Percentiles rank a stretch among this genome's conserved stretches.
Conservation (phyloP, 208 protist genomes). For the Acanthamoeba sp. region DNA sequence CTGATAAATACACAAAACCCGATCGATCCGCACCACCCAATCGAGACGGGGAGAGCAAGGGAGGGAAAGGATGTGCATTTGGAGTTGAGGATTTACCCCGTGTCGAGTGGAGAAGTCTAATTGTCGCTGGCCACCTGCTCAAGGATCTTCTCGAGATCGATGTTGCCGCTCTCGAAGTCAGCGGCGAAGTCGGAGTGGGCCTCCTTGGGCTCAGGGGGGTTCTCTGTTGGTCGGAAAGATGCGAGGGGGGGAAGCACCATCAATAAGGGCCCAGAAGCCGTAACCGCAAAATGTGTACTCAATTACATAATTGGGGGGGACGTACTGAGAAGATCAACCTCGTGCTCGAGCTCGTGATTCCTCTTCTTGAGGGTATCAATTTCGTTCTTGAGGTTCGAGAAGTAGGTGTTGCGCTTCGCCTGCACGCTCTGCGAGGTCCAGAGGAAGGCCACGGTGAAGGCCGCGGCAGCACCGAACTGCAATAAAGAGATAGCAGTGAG, state of each 20-base stretch:
- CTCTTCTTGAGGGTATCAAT: slow-evolving; percentile 29
- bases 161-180: slow-evolving; percentile 47
- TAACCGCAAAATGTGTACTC: too few relatives aligned
- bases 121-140: background rate
- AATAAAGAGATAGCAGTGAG: background rate
- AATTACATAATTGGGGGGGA: background rate
- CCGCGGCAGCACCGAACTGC: background rate
- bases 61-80: slow-evolving; percentile 24
- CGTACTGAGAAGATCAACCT: slow-evolving; percentile 35
- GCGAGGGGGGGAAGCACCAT: background rate
- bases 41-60: background rate
- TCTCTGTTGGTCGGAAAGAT: background rate
- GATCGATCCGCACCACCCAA: background rate
- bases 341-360: slow-evolving; percentile 32
- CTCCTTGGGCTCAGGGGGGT: slow-evolving; percentile 43
- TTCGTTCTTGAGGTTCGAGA: slow-evolving; percentile 36
- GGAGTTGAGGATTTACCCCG: background rate
- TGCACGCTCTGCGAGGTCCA: slow-evolving; percentile 44
- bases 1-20: background rate
- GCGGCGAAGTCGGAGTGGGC: slow-evolving; percentile 9
- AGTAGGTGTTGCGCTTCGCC: slow-evolving; percentile 26
- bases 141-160: slow-evolving; percentile 8
- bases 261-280: background rate
- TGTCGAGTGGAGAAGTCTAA: background rate
- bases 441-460: slow-evolving; percentile 8